A percentile compares a stretch with the other conserved stretches of the same genome.
These are phyloP conservation scores for Phytopythium boreale DNA, from an alignment of 352 stramenopile species.

Conservation along the genomic window DNA sequence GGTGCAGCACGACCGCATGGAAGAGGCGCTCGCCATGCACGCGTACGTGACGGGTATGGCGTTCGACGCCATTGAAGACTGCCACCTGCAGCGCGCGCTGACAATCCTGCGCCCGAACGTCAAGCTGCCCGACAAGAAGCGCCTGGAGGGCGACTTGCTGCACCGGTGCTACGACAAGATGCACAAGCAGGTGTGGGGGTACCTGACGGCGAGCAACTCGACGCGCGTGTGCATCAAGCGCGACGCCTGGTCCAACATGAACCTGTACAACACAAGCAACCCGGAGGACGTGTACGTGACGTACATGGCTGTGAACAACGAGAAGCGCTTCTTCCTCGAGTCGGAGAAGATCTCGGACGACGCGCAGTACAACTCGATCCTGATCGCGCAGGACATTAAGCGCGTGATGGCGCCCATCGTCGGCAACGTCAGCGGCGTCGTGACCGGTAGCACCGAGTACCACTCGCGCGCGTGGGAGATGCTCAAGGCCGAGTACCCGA, in stretches of 20 bases:
- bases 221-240: conserved; percentile 71
- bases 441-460: conserved; percentile 73
- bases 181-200: conserved; percentile 82
- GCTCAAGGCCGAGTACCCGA: conserved; percentile 80
- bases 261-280: conserved; percentile 73
- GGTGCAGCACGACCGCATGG: conserved; percentile 62
- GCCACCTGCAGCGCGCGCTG: conserved; percentile 60
- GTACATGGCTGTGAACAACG: conserved; percentile 76
- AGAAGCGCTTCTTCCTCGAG: conserved; percentile 81
- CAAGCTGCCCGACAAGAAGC: conserved; percentile 72
- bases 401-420: conserved; percentile 75
- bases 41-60: conserved; percentile 76
- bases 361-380: conserved; percentile 67
- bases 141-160: conserved; percentile 57
- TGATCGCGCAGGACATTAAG: conserved; percentile 84
- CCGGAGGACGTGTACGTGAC: conserved; percentile 68
- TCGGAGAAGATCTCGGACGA: conserved; percentile 66
- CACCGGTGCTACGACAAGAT: conserved; percentile 80
- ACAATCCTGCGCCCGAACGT: conserved; percentile 51
- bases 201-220: conserved; percentile 51
- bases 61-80: conserved; percentile 75
- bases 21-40: conserved; percentile 81
- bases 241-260: conserved; percentile 77
- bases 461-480: conserved; percentile 78
- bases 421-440: conserved; percentile 62